Base-by-base conservation (phyloP, 2,329 filamentous ascomycete species). In the Sclerotinia trifoliorum region DNA sequence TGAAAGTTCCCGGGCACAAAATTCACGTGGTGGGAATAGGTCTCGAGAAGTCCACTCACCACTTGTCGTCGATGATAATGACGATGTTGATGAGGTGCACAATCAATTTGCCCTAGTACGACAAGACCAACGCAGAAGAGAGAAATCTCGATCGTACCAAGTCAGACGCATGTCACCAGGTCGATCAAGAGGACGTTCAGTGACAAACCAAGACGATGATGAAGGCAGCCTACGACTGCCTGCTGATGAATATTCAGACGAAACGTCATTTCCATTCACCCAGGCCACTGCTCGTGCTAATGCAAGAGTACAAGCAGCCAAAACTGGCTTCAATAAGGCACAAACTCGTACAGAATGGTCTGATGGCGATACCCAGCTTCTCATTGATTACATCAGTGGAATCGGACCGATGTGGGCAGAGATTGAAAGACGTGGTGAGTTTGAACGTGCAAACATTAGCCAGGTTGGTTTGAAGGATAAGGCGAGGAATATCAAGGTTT, bases 381-480 rank as follows among this genome's bases (percentile, higher is more conserved):
- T 90, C 1, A 77, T 85, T 4, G 72, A 81, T 0, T 78, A 84
- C 35, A 84, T 90, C 70, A 80, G 72, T 1, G 71, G 79, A 13
- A 75, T 80, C 57, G 83, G 84, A 1, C 78, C 77, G 6, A 75
- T 75, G 13, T 90, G 84, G 79, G 71, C 83, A 2, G 35, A 65
- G 0, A 85, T 90, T 57, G 73, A 77, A 29, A 74, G 76, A 17
- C 72, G 74, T 42, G 79, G 79, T 42, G 70, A 72, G 21, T 78
- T 78, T 2, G 72, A 77, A 7, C 66, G 5, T 49, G 73, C 65
- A 58, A 77, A 61, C 76, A 42, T 67, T 1, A 77, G 46, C 74
- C 83, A 88, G 69, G 83, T 85, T 3, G 83, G 85, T 56, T 70
- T 87, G 10, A 85, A 85, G 71, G 83, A 85, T 70, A 82, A 81